Conservation (phyloP, 305 asterid species). For the Fraxinus sp. region DNA sequence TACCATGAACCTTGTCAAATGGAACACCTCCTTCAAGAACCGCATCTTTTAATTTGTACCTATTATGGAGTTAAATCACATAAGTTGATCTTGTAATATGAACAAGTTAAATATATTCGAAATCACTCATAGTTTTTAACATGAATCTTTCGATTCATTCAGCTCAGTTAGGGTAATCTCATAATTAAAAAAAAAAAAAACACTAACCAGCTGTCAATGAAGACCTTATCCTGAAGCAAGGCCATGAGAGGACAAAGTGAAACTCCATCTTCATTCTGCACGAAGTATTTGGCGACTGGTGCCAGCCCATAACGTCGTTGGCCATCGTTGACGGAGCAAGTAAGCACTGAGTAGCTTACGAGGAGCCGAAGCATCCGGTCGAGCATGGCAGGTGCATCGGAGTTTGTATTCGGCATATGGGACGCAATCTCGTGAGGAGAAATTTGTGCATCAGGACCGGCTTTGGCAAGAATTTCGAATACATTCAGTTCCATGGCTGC, state of each 20-base stretch:
- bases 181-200: too few relatives aligned
- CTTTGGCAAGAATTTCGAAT: constrained; percentile 18
- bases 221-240: constrained; percentile 26
- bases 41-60: neutral
- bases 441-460: neutral
- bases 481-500: constrained; percentile 23
- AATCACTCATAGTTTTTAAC: neutral
- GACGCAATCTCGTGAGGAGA: constrained; percentile 20
- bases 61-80: neutral
- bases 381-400: constrained; percentile 34
- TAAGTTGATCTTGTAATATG: neutral
- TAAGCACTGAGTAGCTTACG: constrained; percentile 32
- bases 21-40: constrained; percentile 31
- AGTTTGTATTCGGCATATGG: constrained; percentile 23
- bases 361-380: constrained; percentile 45
- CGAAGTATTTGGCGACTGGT: constrained; percentile 32
- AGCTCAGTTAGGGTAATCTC: neutral
- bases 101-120: neutral
- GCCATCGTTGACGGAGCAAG: constrained; percentile 24
- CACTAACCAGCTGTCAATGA: constrained; percentile 23
- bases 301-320: constrained; percentile 25
- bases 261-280: constrained; percentile 23
- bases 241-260: constrained; percentile 20
- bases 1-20: constrained; percentile 14
- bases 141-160: neutral